Base-by-base conservation (phyloP, 2,329 filamentous ascomycete genomes). In the Didymella pomorum region DNA sequence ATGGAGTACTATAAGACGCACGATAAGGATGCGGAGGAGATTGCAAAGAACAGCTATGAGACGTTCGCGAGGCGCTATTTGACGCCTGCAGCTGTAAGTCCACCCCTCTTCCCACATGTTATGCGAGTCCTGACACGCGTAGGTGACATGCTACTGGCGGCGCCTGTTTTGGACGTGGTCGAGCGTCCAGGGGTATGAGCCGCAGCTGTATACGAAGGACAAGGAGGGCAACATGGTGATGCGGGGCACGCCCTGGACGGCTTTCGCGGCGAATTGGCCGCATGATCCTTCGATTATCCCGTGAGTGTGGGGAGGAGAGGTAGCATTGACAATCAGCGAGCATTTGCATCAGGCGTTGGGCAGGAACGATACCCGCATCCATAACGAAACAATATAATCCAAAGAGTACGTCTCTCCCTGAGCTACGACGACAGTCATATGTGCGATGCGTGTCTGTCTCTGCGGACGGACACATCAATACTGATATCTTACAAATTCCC, bases 141-240 rank as follows among this genome's bases (percentile, higher is more conserved):
- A 71, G 69, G 63, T 72, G 12, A 73, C 72, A 39, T 74, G 72
- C 57, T 74, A 74, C 60, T 74, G 72, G 72, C 63, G 72, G 47
- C 68, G 71, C 5, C 51, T 74, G 12, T 72, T 74, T 47, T 70
- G 64, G 67, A 61, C 63, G 2, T 74, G 70, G 70, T 58, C 69
- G 2, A 67, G 64, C 8, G 71, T 74, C 14, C 72, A 74, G 39
- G 72, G 70, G 26, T 73, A 68, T 50, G 65, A 71, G 48, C 71
- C 71, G 12, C 41, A 66, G 37, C 59, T 74, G n/a, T 74, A 74
- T 51, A 52, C 44, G 1, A 52, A 58, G 23, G 70, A 72, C 48
- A 53, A 63, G 42, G 44, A 68, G 18, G 69, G 69, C 42, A 66
- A 72, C 14, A 63, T 64, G 61, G 62, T 66, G 7, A 74, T 73